Conservation (phyloP, 257 asterid species). For the Solanum chmielewskii region DNA sequence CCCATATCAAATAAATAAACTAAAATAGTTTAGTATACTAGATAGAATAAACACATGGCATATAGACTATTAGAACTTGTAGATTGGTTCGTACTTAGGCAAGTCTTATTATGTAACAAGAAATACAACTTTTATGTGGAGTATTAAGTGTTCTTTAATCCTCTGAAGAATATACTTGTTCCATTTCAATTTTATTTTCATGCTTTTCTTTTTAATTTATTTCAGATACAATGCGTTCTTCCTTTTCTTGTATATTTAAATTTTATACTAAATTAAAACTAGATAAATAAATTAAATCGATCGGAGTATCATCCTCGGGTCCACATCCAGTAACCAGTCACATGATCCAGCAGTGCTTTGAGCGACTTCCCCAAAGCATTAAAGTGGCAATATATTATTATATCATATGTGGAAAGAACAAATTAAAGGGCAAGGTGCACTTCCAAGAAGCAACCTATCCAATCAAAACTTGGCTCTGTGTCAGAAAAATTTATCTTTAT, state of each 20-base stretch:
- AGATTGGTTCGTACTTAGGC: neutral
- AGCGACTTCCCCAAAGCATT: neutral
- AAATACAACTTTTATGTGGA: neutral
- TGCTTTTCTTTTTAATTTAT: too few relatives aligned
- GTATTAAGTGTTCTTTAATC: neutral
- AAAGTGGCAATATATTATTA: neutral
- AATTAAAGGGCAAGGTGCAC: neutral
- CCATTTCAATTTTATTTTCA: too few relatives aligned
- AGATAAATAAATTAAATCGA: too few relatives aligned
- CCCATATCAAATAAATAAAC: neutral
- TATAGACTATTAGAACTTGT: neutral
- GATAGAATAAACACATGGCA: neutral
- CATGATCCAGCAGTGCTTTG: neutral
- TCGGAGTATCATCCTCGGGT: neutral
- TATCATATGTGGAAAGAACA: neutral
- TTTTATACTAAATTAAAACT: too few relatives aligned
- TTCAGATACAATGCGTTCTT: too few relatives aligned
- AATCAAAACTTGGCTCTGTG: neutral
- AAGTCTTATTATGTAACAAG: neutral
- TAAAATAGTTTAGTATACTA: neutral
- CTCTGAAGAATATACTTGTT: neutral
- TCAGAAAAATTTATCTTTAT: neutral
- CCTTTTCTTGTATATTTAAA: too few relatives aligned
- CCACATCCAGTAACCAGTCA: neutral
- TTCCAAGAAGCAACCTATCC: neutral